These are phyloP conservation scores for Cercospora sp. DNA, from an alignment of 2,329 filamentous ascomycete species.

Conservation along the genomic window DNA sequence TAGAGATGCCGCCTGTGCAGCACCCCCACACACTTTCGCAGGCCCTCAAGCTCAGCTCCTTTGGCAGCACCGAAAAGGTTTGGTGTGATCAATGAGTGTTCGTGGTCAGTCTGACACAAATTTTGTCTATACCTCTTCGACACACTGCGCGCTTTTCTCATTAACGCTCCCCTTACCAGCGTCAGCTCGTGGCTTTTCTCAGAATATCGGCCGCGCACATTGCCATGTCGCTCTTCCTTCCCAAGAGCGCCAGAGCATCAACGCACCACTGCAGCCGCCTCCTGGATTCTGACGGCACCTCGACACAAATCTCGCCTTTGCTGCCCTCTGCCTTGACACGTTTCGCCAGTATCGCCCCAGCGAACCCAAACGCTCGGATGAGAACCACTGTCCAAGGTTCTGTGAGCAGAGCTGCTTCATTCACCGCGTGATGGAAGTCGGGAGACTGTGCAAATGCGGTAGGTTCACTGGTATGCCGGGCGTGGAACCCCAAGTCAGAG, in stretches of 20 bases:
- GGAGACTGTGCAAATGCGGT: constrained; percentile 21
- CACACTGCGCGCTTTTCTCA: not conserved
- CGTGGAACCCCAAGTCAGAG: constrained; percentile 21
- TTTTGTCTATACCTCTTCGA: not conserved
- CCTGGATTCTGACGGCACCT: constrained; percentile 5
- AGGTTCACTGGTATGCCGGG: constrained; percentile 10
- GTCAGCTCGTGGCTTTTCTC: constrained; percentile 6
- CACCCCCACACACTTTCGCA: not conserved
- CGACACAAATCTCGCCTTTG: constrained; percentile 5
- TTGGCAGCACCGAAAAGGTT: not conserved
- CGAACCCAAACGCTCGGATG: constrained; percentile 23
- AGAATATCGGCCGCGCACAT: constrained; percentile 20
- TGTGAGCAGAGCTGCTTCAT: constrained; percentile 27
- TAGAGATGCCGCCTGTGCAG: not conserved
- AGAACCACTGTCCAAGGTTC: constrained; percentile 28
- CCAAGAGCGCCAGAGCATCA: constrained; percentile 18
- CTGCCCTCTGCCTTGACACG: constrained; percentile 7
- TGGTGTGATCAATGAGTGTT: not conserved
- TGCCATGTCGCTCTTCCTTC: constrained; percentile 24
- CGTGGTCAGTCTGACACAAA: not conserved
- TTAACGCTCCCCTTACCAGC: not conserved
- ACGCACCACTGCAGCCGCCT: constrained; percentile 18
- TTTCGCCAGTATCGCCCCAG: constrained; percentile 19
- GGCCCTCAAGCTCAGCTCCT: not conserved
- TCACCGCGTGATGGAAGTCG: constrained; percentile 26